Base-by-base conservation (phyloP, 2,329 filamentous ascomycete species). In the Exophiala xenobiotica region DNA sequence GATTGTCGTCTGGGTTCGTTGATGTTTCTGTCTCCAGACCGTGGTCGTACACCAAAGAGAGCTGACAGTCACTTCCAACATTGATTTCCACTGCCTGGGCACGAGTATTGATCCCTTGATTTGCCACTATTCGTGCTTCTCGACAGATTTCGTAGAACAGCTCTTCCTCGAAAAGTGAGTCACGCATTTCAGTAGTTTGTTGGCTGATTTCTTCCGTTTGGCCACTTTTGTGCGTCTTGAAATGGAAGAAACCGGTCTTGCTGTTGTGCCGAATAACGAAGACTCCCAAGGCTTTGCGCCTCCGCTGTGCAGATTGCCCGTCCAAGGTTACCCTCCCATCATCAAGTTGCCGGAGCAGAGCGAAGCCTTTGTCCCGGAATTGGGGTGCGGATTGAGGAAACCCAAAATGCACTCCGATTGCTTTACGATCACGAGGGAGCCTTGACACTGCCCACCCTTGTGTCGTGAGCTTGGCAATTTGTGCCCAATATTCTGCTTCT, bases 401-500 rank as follows among this genome's bases (percentile, higher is more conserved):
- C 6, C 92, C 93, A 69, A 92, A 96, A 57, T 88, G 84, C 27
- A 97, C 92, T 16, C 87, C 90, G 43, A 97, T 76, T 0, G 83
- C 85, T 60, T 88, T 82, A 43, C 78, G 77, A 60, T 92, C 85
- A 5, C 83, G 76, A 0, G 90, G 89, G 33, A 93, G 74, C 42
- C 87, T 81, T 60, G 86, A 92, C 14, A 97, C 75, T 16, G 87
- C 85, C 92, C 93, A 99, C 3, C 91, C 90, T 48, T 84, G 85
- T 59, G 90, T 82, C 58, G 86, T 90, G 38, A 97, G 83, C 7
- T 83, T 81, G 40, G 95, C 74, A 2, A 97, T 80, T 62, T 95
- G 86, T 49, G 87, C 80, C 93, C 93, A 99, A 68, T 95, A 99
- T 61, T 80, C 85, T 1, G 85, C 85, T 72, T 99, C 93, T 23